Evolutionary conservation across 2,329 filamentous ascomycete genomes (phyloP), one percentile per base, ranked within the genome.

Genomic region (Neonectria ditissima): DNA sequence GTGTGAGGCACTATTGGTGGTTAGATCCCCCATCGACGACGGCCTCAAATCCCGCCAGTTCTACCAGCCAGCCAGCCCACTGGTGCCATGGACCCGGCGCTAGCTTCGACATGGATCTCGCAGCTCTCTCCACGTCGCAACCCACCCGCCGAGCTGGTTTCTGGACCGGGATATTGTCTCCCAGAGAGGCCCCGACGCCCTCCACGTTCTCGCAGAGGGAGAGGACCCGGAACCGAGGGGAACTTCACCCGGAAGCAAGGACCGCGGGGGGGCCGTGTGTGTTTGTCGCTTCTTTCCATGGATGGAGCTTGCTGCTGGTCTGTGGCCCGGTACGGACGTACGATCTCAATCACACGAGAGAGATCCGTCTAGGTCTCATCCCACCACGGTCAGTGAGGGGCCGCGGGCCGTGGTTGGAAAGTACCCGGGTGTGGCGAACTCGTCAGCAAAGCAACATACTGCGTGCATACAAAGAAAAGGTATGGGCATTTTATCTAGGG

Each of bases 111-210:
- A 67, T 65, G 66, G 65, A 63, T 62, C 59, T 60, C 51, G 20
- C 59, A 62, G 57, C 55, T 58, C 55, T 34, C 28, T 58, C 57
- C 54, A 41, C 65, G 66, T 54, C 58, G 44, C 59, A 62, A 54
- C 39, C 60, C 69, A 63, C 61, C 69, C 58, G 34, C 65, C 64
- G 48, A 56, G 56, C 61, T 63, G 60, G 60, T 59, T 43, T 54
- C 39, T 41, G 18, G 56, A 22, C 30, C 50, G 45, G 45, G 50
- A 34, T 32, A 57, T 67, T 50, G 57, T 56, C 65, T 60, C 60
- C 51, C 16, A 37, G 47, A n/a, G n/a, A n/a, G 59, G 18, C 20
- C 43, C 37, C 47, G 24, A 26, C 24, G 24, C 24, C 24, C 24
- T 26, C 24, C 24, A 26, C 4, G 24, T 20, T 24, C 51, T 56